Evolutionary conservation across 2,329 filamentous ascomycete genomes (phyloP).

Genomic region (Fusarium sp.): DNA sequence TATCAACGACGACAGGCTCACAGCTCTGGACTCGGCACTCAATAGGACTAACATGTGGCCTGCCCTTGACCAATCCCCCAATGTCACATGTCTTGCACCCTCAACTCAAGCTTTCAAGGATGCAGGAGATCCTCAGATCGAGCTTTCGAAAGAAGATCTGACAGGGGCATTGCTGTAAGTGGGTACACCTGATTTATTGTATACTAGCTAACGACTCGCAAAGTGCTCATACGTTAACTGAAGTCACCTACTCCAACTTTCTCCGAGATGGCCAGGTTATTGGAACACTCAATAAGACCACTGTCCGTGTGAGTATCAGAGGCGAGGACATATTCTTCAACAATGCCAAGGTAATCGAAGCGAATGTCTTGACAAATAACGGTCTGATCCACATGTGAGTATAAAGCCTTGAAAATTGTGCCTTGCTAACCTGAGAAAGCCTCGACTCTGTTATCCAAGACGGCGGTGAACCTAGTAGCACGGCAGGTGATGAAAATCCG

Average conservation of each 20-base stretch:
- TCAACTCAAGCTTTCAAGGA: conserved; percentile 29
- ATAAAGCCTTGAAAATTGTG: too few relatives aligned
- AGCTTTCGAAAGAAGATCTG: conserved; percentile 19
- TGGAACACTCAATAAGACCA: conserved; percentile 27
- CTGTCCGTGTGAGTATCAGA: conserved; percentile 23
- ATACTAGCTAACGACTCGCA: background rate
- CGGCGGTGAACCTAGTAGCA: conserved; percentile 4
- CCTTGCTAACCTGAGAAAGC: background rate
- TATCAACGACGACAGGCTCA: conserved; percentile 15
- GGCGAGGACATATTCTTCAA: conserved; percentile 35
- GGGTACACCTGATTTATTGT: accelerated
- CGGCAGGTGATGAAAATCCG: background rate
- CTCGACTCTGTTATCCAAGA: conserved; percentile 8
- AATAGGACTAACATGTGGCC: conserved; percentile 29
- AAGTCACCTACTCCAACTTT: conserved; percentile 34
- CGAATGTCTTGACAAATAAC: conserved; percentile 37
- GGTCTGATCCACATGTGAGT: conserved; percentile 37
- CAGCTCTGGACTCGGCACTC: conserved; percentile 20
- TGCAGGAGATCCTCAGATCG: conserved; percentile 22
- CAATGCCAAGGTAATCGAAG: conserved; percentile 37
- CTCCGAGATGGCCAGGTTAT: conserved; percentile 30
- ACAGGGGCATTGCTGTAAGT: conserved; percentile 24
- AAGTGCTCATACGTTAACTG: conserved; percentile 29
- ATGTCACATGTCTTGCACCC: conserved; percentile 38
- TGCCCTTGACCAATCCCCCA: conserved; percentile 23